Evolutionary conservation across 2,329 filamentous ascomycete genomes (phyloP).

Genomic region (Aureobasidium sp.): DNA sequence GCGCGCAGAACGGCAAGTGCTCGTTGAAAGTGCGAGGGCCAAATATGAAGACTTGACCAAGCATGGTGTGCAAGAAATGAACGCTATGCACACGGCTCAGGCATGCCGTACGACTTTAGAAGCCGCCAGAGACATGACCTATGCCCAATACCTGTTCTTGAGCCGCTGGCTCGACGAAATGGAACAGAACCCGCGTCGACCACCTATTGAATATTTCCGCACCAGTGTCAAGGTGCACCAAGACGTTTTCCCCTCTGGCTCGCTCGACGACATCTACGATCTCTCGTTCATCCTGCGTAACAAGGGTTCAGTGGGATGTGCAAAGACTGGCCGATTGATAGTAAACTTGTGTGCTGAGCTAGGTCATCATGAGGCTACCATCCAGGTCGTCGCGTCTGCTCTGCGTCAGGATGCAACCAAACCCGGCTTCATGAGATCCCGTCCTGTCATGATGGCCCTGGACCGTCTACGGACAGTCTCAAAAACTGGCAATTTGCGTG

Average conservation of each 20-base stretch:
- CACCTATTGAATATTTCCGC: too few relatives aligned
- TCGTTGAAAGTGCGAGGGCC: not conserved
- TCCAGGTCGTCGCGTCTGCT: slow-evolving; percentile 3
- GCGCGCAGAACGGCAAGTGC: too few relatives aligned
- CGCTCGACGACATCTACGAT: slow-evolving; percentile 2
- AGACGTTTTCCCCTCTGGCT: too few relatives aligned
- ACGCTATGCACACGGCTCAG: not conserved
- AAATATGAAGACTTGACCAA: not conserved
- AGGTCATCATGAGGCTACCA: slow-evolving; percentile 3
- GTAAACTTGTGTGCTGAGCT: not conserved
- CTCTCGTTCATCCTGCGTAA: not conserved
- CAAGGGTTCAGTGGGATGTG: not conserved
- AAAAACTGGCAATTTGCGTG: slow-evolving; percentile 14
- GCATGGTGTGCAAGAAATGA: not conserved
- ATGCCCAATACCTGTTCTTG: not conserved
- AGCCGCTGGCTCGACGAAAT: too few relatives aligned
- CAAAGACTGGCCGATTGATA: not conserved
- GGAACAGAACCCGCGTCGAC: too few relatives aligned
- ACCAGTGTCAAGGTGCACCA: too few relatives aligned
- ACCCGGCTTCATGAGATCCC: not conserved
- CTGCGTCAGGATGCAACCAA: not conserved
- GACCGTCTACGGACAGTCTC: not conserved
- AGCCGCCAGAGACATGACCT: not conserved
- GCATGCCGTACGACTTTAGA: not conserved
- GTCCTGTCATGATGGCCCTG: not conserved